phyloP scores from a whole-genome alignment of 352 stramenopile species.

The Globisporangium polare region DNA sequence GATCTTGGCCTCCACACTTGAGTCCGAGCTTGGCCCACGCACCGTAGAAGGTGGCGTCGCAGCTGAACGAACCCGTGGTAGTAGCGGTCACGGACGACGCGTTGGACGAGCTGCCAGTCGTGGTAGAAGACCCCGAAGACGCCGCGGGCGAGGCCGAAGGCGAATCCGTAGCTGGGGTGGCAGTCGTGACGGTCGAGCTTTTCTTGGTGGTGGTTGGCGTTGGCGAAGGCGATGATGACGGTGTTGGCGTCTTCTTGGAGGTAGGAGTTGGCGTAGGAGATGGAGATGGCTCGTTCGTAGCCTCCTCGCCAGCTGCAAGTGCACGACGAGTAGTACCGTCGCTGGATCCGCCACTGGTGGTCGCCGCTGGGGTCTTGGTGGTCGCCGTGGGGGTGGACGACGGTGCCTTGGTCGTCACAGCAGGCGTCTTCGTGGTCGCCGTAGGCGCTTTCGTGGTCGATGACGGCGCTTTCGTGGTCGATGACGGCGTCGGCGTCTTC shows the following conservation, averaged over 20 bases:
- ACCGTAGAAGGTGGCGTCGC: conserved; percentile 75
- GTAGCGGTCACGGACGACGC: conserved; percentile 12
- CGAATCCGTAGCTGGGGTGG: neutral
- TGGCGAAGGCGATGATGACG: conserved; percentile 4
- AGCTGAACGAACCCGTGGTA: conserved; percentile 51
- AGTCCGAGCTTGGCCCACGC: conserved; percentile 67
- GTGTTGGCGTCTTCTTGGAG: conserved; percentile 22
- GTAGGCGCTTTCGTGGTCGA: conserved; percentile 21
- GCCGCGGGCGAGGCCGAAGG: conserved; percentile 9
- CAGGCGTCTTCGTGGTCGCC: conserved; percentile 23
- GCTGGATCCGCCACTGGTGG: conserved; percentile 1
- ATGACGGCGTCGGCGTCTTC: conserved; percentile 23
- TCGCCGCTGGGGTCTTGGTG: conserved; percentile 6
- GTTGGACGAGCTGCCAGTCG: conserved; percentile 14
- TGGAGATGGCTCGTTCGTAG: neutral
- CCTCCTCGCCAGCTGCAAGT: conserved; percentile 10
- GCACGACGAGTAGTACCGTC: conserved; percentile 1
- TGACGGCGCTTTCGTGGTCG: conserved; percentile 23
- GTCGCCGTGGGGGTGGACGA: conserved; percentile 9
- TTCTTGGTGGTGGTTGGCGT: conserved; percentile 11
- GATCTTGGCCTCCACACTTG: conserved; percentile 41
- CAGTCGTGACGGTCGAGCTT: neutral
- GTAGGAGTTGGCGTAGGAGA: conserved; percentile 12
- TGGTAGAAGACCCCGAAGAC: conserved; percentile 16
- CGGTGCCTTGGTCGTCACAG: conserved; percentile 23